Percentiles rank a stretch among this genome's conserved stretches.
Conservation (phyloP, 2,329 filamentous ascomycete genomes). For the Metarhizium guizhouense region DNA sequence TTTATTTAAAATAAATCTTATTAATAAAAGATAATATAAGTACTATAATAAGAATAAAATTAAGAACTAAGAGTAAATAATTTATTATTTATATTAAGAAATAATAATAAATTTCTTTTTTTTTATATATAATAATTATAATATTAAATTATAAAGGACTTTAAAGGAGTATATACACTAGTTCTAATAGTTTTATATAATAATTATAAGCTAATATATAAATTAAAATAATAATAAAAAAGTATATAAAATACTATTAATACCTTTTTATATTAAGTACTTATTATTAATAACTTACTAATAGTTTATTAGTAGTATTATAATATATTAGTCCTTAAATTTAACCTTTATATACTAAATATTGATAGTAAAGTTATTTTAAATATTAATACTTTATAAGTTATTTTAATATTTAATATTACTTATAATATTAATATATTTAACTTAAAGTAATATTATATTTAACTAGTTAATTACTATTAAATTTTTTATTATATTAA, state of each 20-base stretch:
- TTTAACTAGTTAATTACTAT: too few relatives aligned
- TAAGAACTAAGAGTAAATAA: neutral
- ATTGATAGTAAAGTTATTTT: constrained; percentile 16
- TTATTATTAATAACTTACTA: too few relatives aligned
- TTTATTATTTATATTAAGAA: neutral
- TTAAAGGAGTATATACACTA: constrained; percentile 16
- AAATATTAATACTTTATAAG: constrained; percentile 11
- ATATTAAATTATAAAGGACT: constrained; percentile 14
- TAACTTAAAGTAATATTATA: constrained; percentile 11
- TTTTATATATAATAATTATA: constrained; percentile 13
- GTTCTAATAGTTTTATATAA: constrained; percentile 17
- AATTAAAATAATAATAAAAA: constrained; percentile 16
- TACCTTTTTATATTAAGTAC: too few relatives aligned
- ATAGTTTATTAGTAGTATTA: constrained; percentile 11
- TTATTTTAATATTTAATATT: constrained; percentile 21
- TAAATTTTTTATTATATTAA: neutral
- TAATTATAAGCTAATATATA: constrained; percentile 12
- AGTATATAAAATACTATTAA: constrained; percentile 15
- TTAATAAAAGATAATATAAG: neutral
- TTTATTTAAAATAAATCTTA: too few relatives aligned
- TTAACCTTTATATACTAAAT: constrained; percentile 13
- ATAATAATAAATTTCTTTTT: constrained; percentile 17
- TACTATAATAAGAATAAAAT: neutral
- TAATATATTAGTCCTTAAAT: constrained; percentile 13
- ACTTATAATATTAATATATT: constrained; percentile 14